These are phyloP conservation scores for Plantago elongata DNA, from an alignment of 257 asterid species.

Conservation along the genomic window DNA sequence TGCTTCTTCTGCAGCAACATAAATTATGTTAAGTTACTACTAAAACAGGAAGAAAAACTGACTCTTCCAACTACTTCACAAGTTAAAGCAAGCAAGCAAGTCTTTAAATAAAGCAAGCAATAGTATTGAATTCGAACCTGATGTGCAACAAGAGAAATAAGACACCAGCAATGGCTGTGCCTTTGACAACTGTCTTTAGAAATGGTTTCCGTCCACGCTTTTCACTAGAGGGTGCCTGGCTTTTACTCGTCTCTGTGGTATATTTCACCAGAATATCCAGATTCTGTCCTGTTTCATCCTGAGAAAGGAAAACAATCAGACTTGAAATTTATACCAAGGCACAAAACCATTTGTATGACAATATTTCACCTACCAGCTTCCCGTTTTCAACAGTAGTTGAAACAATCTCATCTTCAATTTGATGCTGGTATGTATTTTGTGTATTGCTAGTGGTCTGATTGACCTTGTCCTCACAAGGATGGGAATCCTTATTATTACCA, in stretches of 20 bases:
- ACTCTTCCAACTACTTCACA: not conserved
- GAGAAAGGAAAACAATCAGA: conserved; percentile 7
- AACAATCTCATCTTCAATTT: conserved; percentile 12
- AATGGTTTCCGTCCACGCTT: conserved; percentile 37
- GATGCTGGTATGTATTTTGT: conserved; percentile 9
- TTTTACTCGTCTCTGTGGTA: conserved; percentile 16
- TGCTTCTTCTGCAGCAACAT: conserved; percentile 35
- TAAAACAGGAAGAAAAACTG: conserved; percentile 5
- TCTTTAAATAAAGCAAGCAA: not conserved
- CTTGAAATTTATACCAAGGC: not conserved
- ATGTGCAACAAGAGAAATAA: conserved; percentile 56
- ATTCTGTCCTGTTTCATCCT: conserved; percentile 29
- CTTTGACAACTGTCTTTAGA: conserved; percentile 54
- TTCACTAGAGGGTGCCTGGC: conserved; percentile 18
- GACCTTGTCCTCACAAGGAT: conserved; percentile 17
- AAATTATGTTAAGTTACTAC: not conserved
- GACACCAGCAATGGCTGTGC: conserved; percentile 73
- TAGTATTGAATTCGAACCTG: conserved; percentile 37
- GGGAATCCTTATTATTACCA: conserved; percentile 13
- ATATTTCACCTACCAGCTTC: conserved; percentile 31
- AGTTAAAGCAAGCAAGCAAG: not conserved
- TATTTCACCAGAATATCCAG: conserved; percentile 9
- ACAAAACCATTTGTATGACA: not conserved
- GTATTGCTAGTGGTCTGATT: conserved; percentile 4
- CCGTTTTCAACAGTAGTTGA: conserved; percentile 20